Base-by-base conservation (phyloP, 495 filamentous ascomycete species). In the Podospora didyma region DNA sequence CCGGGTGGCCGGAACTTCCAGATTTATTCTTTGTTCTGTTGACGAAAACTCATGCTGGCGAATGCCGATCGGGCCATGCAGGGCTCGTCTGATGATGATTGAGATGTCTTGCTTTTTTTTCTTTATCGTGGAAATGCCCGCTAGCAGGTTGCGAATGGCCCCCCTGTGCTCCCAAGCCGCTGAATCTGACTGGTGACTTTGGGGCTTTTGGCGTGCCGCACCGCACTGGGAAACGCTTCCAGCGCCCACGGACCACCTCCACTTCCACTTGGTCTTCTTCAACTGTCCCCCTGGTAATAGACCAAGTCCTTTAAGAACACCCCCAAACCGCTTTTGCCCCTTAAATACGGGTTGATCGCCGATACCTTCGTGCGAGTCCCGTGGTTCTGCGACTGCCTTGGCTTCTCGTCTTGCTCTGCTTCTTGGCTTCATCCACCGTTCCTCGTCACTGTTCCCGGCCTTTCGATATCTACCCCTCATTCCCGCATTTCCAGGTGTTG, bases 401-500 rank as follows among this genome's bases (percentile, higher is more conserved):
- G 1, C 39, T 16, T 16, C 39, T 42, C 39, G 6, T 16, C 39
- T 14, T 42, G 14, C 14, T 42, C 39, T 42, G 2, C 14, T 42
- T 42, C 39, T 17, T 42, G 39, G n/a, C n/a, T 7, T 5, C n/a
- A 14, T 42, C n/a, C 39, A 5, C 12, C n/a, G 14, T 16, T 16
- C 39, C 1, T 14, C 12, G 5, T 16, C n/a, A 16, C 14, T 42
- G 39, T 42, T 17, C n/a, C 14, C 12, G 5, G 26, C 39, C 1
- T 46, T 39, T 47, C 41, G 56, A 51, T 58, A n/a, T n/a, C n/a
- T n/a, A 58, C 56, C 56, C 56, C 48, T 58, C 56, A 53, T 28
- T 46, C 49, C 56, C 49, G 39, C 39, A 42, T 17, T n/a, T n/a
- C n/a, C n/a, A n/a, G n/a, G 26, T 31, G 9, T 31, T 31, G 26